Evolutionary conservation across 306 rosid species (phyloP), one percentile per base, ranked within the genome.

Genomic region (Glycine soja): DNA sequence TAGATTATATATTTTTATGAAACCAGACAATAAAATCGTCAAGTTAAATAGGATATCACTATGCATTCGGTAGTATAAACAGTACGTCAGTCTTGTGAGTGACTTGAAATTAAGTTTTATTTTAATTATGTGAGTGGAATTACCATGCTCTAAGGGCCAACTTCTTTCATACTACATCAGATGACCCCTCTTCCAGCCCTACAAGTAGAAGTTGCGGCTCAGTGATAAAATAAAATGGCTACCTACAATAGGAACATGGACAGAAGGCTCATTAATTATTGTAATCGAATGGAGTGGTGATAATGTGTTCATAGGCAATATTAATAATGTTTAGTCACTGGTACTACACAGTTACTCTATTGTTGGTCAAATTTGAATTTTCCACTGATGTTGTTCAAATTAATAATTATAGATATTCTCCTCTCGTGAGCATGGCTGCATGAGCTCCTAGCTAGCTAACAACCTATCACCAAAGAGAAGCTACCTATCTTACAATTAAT

Each of bases 361-460:
- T 52, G 58, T 57, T 16, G 56, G 48, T 13, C 72, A 70, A 77
- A 82, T 52, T 54, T 71, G 53, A 70, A 70, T 82, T 79, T 61
- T 70, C 34, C 79, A 50, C 19, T 69, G 2, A 69, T 76, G 58
- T 58, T 75, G 30, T 75, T 42, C 72, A 45, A 24, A n/a, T n/a
- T n/a, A n/a, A 46, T 64, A 34, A 36, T 6, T 64, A 34, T 36
- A 62, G 7, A 51, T 81, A 36, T 19, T 30, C 48, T 42, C 8
- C 48, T 42, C 46, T 54, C 34, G 43, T 61, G 68, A 62, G 16
- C 48, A 54, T 68, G 16, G 24, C 24, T 19, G 24, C 24, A 47
- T 40, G 30, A 78, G 30, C 75, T 51, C 43, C 74, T 24, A 24
- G 30, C 30, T 24, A 24, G 30, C 30, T 24, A 24, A 24, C 30